These are phyloP conservation scores for Suillus variegatus DNA, from an alignment of 768 basidiomycete species.

Conservation along the genomic window DNA sequence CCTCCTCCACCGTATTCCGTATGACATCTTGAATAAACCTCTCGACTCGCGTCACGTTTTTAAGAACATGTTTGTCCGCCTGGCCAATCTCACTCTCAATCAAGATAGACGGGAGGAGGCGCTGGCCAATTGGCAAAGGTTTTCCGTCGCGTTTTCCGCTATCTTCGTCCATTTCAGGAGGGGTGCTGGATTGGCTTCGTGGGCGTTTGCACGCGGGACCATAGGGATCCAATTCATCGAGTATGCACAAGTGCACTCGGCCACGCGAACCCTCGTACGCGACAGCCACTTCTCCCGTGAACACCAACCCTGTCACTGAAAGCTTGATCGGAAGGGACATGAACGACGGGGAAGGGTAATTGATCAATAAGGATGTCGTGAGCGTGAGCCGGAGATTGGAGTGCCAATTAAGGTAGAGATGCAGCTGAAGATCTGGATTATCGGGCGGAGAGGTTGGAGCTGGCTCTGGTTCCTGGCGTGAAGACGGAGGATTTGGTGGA, in stretches of 20 bases:
- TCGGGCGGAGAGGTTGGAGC: slow-evolving; percentile 31
- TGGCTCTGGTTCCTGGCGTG: slow-evolving; percentile 22
- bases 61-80: slow-evolving; percentile 90
- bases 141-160: slow-evolving; percentile 52
- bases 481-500: slow-evolving; percentile 13
- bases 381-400: slow-evolving; percentile 88
- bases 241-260: slow-evolving; percentile 83
- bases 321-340: slow-evolving; percentile 97
- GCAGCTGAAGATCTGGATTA: slow-evolving; percentile 81
- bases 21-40: slow-evolving; percentile 95
- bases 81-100: slow-evolving; percentile 98
- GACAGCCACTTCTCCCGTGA: slow-evolving; percentile 84
- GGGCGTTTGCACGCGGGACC: slow-evolving; percentile 67
- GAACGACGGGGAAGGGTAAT: slow-evolving; percentile 95
- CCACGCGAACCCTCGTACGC: slow-evolving; percentile 86
- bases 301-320: slow-evolving; percentile 85
- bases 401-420: slow-evolving; percentile 82
- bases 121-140: slow-evolving; percentile 76
- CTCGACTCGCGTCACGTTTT: slow-evolving; percentile 95
- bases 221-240: slow-evolving; percentile 87
- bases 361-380: slow-evolving; percentile 91
- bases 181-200: slow-evolving; percentile 46
- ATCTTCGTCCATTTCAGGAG: slow-evolving; percentile 67
- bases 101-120: slow-evolving; percentile 81
- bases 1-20: slow-evolving; percentile 92